A percentile compares a stretch with the other conserved stretches of the same genome.
These are phyloP conservation scores for Hysterium pulicare DNA, from an alignment of 2,329 filamentous ascomycete genomes.

Conservation along the genomic window DNA sequence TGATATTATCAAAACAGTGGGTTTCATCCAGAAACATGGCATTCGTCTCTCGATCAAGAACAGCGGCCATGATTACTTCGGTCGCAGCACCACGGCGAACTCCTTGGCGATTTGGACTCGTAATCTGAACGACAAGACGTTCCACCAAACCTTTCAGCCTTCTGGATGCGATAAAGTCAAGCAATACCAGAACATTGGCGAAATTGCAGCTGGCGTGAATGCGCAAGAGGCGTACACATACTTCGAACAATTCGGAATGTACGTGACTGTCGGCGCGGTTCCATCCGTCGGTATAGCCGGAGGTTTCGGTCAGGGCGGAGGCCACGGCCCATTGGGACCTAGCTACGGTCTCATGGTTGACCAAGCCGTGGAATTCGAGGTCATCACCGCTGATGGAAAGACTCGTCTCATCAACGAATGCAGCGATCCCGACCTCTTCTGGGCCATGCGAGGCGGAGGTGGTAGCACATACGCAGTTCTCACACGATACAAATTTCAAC, in stretches of 20 bases:
- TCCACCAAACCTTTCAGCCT: conserved; percentile 24
- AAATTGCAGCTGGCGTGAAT: conserved; percentile 32
- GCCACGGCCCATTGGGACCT: conserved; percentile 53
- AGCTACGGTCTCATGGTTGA: conserved; percentile 41
- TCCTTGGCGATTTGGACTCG: conserved; percentile 35
- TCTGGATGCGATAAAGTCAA: conserved; percentile 20
- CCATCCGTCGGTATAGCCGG: conserved; percentile 50
- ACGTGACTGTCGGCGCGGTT: conserved; percentile 34
- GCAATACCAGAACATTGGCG: conserved; percentile 30
- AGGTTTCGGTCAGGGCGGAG: conserved; percentile 47
- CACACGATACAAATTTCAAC: conserved; percentile 35
- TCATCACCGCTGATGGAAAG: conserved; percentile 31
- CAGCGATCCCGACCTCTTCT: conserved; percentile 32
- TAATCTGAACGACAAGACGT: conserved; percentile 29
- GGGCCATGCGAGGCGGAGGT: conserved; percentile 37
- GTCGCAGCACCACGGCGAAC: conserved; percentile 29
- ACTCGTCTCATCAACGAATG: conserved; percentile 32
- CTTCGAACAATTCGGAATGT: conserved; percentile 29
- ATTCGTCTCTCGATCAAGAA: conserved; percentile 36
- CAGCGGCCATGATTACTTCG: conserved; percentile 37
- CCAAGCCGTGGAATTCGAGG: conserved; percentile 34
- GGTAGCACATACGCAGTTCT: conserved; percentile 36
- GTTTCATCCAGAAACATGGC: conserved; percentile 27
- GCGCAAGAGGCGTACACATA: conserved; percentile 35
- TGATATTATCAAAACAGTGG: conserved; percentile 26